These are phyloP conservation scores for Priceomyces haplophilus DNA, from an alignment of 805 yeast genomes.

Conservation along the genomic window DNA sequence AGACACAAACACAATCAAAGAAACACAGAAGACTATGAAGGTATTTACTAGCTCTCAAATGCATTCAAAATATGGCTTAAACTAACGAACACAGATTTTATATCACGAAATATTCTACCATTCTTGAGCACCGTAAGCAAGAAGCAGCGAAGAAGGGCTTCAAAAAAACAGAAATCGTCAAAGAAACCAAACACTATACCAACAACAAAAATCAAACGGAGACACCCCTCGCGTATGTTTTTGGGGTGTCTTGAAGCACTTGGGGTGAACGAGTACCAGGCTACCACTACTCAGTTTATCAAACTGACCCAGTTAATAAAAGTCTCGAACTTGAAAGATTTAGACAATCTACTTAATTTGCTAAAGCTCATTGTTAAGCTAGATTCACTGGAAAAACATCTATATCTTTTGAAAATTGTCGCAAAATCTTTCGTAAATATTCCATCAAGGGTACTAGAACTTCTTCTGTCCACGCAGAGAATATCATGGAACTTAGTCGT, in stretches of 20 bases:
- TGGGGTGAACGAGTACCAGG: not conserved
- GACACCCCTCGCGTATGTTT: not conserved
- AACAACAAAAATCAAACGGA: not conserved
- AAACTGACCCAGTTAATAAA: not conserved
- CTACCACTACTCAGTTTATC: not conserved
- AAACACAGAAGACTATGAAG: not conserved
- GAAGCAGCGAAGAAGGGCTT: not conserved
- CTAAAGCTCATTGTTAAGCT: conserved; percentile 5
- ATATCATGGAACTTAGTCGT: conserved; percentile 4
- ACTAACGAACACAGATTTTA: not conserved
- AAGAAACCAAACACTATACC: not conserved
- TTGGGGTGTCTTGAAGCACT: not conserved
- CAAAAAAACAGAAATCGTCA: not conserved
- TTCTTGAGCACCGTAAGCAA: not conserved
- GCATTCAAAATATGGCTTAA: not conserved
- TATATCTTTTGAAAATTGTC: conserved; percentile 5
- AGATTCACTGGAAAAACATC: conserved; percentile 8
- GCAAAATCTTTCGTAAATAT: not conserved
- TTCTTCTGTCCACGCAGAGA: not conserved
- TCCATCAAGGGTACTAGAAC: not conserved
- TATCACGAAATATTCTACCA: not conserved
- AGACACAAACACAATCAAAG: conserved; percentile 4
- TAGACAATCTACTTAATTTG: not conserved
- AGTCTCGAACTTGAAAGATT: conserved; percentile 1
- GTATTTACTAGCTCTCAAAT: conserved; percentile 1